Evolutionary conservation across 495 filamentous ascomycete species (phyloP), one percentile per base, ranked within the genome.

Genomic region (Haplographium delicatum): DNA sequence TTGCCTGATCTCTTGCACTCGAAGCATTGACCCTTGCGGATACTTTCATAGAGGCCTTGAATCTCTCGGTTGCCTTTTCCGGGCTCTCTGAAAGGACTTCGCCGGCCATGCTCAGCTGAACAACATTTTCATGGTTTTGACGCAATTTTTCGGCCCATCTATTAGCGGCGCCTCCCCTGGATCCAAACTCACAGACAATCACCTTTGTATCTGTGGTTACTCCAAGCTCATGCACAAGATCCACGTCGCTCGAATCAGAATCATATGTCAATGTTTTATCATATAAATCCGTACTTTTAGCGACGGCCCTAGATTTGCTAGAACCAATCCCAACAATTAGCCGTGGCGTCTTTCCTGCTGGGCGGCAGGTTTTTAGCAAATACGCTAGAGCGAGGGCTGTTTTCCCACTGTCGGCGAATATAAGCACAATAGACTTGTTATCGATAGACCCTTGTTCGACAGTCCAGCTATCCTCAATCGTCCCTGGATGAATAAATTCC

Each of bases 131-230:
- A 9, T 52, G 51, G 8, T 13, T 30, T 5, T 64, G 15, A 3
- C 57, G 25, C 2, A 81, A 45, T 2, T 62, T 44, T 0, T 57
- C 44, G 1, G 62, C 61, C 61, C 77, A 70, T 10, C 62, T 45
- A 15, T 61, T 47, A 1, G 64, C 56, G 0, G 65, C 68, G 44
- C 61, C 59, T 4, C 52, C 69, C 11, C 79, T 62, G 0, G 68
- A 68, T 11, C 77, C 79, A 56, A 77, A 81, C 53, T 83, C 74
- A 42, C 70, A 52, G 25, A 82, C 50, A 4, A 79, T 65, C 47
- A 82, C 56, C 53, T 73, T 75, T 2, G 37, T 40, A 6, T 62
- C 59, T 26, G 51, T 43, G 4, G 30, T 48, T 7, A 65, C 39
- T n/a, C 46, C 60, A 20, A 68, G 52, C 16, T 15, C 26, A 22